A percentile compares a stretch with the other conserved stretches of the same genome.
These are phyloP conservation scores for Fusarium udum DNA, from an alignment of 2,329 filamentous ascomycete species.

Conservation along the genomic window DNA sequence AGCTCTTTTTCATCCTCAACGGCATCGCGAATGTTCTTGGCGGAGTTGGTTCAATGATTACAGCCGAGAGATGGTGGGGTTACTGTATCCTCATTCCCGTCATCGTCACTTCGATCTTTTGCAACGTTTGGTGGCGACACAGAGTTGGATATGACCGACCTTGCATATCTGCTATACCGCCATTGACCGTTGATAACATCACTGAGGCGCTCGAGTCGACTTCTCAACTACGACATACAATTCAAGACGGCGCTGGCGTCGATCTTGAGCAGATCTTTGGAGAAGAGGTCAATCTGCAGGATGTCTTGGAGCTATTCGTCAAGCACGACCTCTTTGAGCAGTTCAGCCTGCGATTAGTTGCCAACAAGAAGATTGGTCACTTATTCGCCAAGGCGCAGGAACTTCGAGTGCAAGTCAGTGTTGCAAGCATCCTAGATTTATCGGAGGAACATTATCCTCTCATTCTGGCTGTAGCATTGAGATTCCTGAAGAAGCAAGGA, in stretches of 20 bases:
- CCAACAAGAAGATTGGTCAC: neutral
- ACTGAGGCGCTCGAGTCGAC: constrained; percentile 18
- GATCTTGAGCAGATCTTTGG: constrained; percentile 5
- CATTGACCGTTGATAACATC: neutral
- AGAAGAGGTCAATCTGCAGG: neutral
- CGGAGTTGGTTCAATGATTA: constrained; percentile 60
- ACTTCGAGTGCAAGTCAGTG: neutral
- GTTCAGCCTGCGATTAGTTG: constrained; percentile 17
- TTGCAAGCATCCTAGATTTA: neutral
- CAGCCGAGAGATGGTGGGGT: constrained; percentile 61
- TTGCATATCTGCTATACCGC: neutral
- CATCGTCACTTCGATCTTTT: constrained; percentile 55
- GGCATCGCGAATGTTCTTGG: constrained; percentile 58
- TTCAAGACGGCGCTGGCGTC: constrained; percentile 4
- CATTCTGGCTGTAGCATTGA: neutral
- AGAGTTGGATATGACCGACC: constrained; percentile 55
- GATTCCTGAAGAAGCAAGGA: constrained; percentile 17
- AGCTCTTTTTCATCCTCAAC: constrained; percentile 56
- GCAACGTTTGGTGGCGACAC: constrained; percentile 60
- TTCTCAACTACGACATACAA: constrained; percentile 1
- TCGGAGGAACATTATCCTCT: constrained; percentile 7
- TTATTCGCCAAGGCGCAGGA: neutral
- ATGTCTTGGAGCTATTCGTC: constrained; percentile 15
- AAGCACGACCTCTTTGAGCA: constrained; percentile 33
- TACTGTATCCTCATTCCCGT: constrained; percentile 63